Conservation (phyloP, 1,284 basidiomycete genomes). For the Ceratobasidium sp. region DNA sequence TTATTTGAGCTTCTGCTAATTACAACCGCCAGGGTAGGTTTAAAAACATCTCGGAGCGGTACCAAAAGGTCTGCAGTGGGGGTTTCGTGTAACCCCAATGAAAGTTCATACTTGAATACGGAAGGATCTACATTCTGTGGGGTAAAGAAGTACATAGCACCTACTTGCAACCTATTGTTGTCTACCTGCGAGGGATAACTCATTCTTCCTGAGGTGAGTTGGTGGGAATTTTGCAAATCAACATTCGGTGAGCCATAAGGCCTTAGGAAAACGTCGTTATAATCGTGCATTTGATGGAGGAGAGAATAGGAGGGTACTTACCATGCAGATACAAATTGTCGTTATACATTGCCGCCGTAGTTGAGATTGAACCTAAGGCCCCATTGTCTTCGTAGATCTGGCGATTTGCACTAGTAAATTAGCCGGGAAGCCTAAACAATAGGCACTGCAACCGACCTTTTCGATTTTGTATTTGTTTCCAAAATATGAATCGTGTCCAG, state of each 20-base stretch:
- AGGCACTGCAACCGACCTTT: constrained; percentile 59
- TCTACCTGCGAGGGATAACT: too few species aligned
- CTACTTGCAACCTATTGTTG: too few species aligned
- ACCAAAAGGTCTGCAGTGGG: too few species aligned
- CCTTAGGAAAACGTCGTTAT: background rate
- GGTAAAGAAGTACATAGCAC: too few species aligned
- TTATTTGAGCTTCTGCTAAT: too few species aligned
- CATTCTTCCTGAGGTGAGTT: background rate
- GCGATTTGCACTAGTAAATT: background rate
- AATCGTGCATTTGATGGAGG: background rate
- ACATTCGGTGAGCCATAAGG: constrained; percentile 13
- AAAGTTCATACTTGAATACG: too few species aligned
- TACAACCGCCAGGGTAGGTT: too few species aligned
- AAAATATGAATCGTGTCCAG: constrained; percentile 66
- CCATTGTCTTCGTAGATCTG: constrained; percentile 40
- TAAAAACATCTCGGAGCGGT: too few species aligned
- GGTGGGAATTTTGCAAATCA: constrained; percentile 32
- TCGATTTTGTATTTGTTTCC: constrained; percentile 75
- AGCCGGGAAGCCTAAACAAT: background rate
- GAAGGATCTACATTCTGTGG: too few species aligned
- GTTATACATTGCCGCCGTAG: constrained; percentile 21
- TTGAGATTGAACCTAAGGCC: constrained; percentile 18
- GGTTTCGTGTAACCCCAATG: too few species aligned
- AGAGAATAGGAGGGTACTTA: background rate
- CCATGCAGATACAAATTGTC: constrained; percentile 19